A percentile compares a stretch with the other conserved stretches of the same genome.
Evolutionary conservation across 257 asterid species (phyloP).

Genomic region (Scutellaria galericulata): DNA sequence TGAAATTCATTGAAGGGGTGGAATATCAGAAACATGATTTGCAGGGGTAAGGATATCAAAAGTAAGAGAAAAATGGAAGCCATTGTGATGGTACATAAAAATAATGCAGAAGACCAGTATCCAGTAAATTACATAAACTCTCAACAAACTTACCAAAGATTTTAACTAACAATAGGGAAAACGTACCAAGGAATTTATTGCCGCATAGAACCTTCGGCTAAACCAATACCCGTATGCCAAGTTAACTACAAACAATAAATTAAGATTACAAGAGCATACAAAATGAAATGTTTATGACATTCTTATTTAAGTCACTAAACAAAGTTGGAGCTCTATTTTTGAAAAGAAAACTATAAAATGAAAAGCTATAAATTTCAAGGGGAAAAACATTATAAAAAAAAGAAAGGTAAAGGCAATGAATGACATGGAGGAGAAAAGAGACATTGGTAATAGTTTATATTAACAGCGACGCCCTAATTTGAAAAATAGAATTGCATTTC

Average conservation of each 20-base stretch:
- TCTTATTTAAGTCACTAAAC: constrained; percentile 10
- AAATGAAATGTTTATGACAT: constrained; percentile 1
- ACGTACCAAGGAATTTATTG: constrained; percentile 84
- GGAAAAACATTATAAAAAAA: not conserved
- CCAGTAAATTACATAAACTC: constrained; percentile 15
- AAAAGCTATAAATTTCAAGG: constrained; percentile 7
- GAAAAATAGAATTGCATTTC: not conserved
- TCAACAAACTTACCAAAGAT: constrained; percentile 55
- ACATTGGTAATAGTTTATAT: constrained; percentile 5
- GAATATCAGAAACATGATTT: constrained; percentile 21
- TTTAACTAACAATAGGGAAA: constrained; percentile 37
- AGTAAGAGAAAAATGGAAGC: constrained; percentile 26
- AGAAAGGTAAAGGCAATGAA: not conserved
- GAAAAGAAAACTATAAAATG: not conserved
- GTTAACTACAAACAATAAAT: constrained; percentile 61
- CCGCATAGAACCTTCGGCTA: constrained; percentile 69
- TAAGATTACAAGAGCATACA: constrained; percentile 32
- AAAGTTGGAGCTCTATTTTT: constrained; percentile 11
- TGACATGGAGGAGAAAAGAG: constrained; percentile 11
- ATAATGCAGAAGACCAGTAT: not conserved
- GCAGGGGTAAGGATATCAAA: constrained; percentile 31
- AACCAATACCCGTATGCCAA: constrained; percentile 97
- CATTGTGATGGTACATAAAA: constrained; percentile 9
- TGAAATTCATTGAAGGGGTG: constrained; percentile 23
- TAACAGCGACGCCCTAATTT: constrained; percentile 13